Evolutionary conservation across 345 rosid species (phyloP), one percentile per base, ranked within the genome.

Genomic region (Boechera stricta): DNA sequence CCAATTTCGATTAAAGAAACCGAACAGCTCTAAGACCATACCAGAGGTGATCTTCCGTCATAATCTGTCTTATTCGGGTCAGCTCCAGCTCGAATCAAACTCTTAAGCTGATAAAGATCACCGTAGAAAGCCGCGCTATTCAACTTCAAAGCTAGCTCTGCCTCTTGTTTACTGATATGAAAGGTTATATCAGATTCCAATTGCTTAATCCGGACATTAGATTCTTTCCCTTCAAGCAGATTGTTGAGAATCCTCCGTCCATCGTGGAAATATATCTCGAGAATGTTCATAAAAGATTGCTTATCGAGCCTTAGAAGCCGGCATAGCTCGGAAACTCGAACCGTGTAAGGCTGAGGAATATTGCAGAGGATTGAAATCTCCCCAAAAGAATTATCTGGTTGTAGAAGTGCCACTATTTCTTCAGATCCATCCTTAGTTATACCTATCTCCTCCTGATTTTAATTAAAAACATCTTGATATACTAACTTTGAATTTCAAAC

Each of bases 11-110:
- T 31, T 15, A 1, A 44, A 73, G 61, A 72, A 70, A 21, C 59
- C 0, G 4, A 59, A 31, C 72, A 66, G 33, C 42, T 63, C 4
- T 16, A 18, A 13, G 9, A 59, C 10, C 64, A 65, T 88, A 93
- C 98, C 95, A 93, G 74, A 32, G 98, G 94, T 2, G 96, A 86
- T 85, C 97, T 85, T 69, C 97, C 91, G 48, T 83, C 85, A 71
- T 93, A 91, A 82, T 93, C 98, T 9, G 88, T 79, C 69, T 80
- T 84, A 10, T 82, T 79, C 1, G 97, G 94, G 81, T 91, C 82
- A 10, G 85, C 92, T 38, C 98, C 97, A 12, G 87, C 88, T 74
- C 83, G 80, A 32, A 93, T 76, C 74, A 93, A 59, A 28, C 79
- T 83, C 85, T 85, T 90, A 64, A 91, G 77, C 71, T 77, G 91